phyloP scores from a whole-genome alignment of 805 yeast genomes.

The Wickerhamiella cacticola region DNA sequence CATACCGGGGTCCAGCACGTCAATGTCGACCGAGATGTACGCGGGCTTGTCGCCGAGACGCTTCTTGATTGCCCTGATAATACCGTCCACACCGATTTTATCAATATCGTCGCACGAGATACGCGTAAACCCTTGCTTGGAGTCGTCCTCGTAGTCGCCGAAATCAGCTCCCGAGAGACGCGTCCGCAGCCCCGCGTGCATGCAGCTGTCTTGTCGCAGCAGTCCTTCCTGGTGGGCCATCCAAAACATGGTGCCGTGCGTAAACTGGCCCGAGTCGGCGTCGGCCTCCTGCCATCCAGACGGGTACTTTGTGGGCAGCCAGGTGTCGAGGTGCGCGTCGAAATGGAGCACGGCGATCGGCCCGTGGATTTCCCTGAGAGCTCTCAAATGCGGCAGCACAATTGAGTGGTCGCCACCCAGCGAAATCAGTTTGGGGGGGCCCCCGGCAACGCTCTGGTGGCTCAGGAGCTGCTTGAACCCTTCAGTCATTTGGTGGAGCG shows the following conservation, averaged over 20 bases:
- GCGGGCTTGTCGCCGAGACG: conserved; percentile 58
- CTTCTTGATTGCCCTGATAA: conserved; percentile 40
- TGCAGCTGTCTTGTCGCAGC: conserved; percentile 40
- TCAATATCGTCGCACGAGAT: conserved; percentile 65
- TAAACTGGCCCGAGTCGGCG: conserved; percentile 50
- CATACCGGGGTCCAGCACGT: conserved; percentile 54
- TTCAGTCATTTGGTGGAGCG: conserved; percentile 48
- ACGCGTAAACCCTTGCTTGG: conserved; percentile 53
- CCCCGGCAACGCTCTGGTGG: conserved; percentile 24
- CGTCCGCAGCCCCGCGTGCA: conserved; percentile 70
- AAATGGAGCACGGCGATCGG: conserved; percentile 64
- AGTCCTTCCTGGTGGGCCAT: conserved; percentile 61
- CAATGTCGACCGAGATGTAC: conserved; percentile 67
- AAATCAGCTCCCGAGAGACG: conserved; percentile 49
- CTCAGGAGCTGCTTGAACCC: conserved; percentile 44
- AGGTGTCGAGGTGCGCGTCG: conserved; percentile 78
- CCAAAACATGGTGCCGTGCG: conserved; percentile 84
- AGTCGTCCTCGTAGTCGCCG: conserved; percentile 57
- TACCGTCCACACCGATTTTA: conserved; percentile 49
- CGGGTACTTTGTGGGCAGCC: conserved; percentile 71
- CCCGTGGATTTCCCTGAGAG: conserved; percentile 49
- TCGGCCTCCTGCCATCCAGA: conserved; percentile 42
- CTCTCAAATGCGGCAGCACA: conserved; percentile 58
- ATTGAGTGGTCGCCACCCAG: conserved; percentile 80
- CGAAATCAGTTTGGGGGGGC: conserved; percentile 52